phyloP scores from a whole-genome alignment of 805 yeast genomes.

The Brettanomyces sp. region DNA sequence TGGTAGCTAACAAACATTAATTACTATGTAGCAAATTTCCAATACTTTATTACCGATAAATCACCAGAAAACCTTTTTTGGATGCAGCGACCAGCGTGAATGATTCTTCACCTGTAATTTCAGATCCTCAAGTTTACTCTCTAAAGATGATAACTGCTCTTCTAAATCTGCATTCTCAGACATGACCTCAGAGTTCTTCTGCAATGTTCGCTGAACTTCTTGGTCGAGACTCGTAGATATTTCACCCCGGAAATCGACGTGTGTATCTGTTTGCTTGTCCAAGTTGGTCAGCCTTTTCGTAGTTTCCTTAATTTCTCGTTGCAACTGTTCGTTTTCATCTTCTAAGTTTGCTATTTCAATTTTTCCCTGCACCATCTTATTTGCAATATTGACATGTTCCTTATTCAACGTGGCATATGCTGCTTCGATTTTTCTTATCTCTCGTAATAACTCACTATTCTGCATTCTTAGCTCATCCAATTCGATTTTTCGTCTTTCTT shows the following conservation, averaged over 20 bases:
- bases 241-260: conserved; percentile 21
- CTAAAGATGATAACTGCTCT: conserved; percentile 37
- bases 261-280: conserved; percentile 16
- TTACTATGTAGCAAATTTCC: no score
- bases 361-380: conserved; percentile 75
- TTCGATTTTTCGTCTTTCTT: conserved; percentile 55
- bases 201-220: conserved; percentile 52
- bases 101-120: conserved; percentile 9
- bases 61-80: background rate
- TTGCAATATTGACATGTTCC: conserved; percentile 82
- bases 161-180: conserved; percentile 49
- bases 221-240: conserved; percentile 28
- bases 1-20: no score
- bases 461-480: conserved; percentile 47
- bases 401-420: conserved; percentile 59
- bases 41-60: no score
- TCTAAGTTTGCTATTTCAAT: conserved; percentile 63
- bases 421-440: conserved; percentile 64
- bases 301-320: conserved; percentile 37
- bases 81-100: background rate
- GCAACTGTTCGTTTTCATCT: conserved; percentile 64
- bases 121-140: conserved; percentile 26
- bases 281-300: conserved; percentile 30
- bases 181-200: conserved; percentile 57
- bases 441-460: conserved; percentile 66